phyloP scores from a whole-genome alignment of 2,329 filamentous ascomycete species.

The Aspergillus sp. region DNA sequence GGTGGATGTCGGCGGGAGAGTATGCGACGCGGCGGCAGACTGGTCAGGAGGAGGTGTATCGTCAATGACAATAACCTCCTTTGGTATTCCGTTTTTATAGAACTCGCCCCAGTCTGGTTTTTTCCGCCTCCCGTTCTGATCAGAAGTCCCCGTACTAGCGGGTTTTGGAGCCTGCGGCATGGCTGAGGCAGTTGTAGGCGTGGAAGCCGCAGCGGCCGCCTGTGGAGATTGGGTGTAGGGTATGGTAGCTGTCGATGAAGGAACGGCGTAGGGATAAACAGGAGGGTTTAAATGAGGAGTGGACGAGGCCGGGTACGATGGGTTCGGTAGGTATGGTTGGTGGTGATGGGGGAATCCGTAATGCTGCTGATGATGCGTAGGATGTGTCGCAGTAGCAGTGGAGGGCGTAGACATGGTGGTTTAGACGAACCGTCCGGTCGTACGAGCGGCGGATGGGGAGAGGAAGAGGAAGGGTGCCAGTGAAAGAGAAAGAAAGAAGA shows the following conservation, averaged over 20 bases:
- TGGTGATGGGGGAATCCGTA: constrained; percentile 63
- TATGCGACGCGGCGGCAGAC: constrained; percentile 23
- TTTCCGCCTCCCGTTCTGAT: constrained; percentile 51
- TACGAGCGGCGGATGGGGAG: constrained; percentile 24
- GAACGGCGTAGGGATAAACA: constrained; percentile 43
- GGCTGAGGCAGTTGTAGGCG: constrained; percentile 32
- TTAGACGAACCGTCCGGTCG: constrained; percentile 27
- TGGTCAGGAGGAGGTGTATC: constrained; percentile 60
- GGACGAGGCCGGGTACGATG: constrained; percentile 52
- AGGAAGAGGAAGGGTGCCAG: constrained; percentile 13
- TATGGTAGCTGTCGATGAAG: constrained; percentile 33
- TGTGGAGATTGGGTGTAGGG: constrained; percentile 38
- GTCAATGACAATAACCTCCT: constrained; percentile 79
- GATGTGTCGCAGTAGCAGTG: constrained; percentile 71
- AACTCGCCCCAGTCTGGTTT: constrained; percentile 76
- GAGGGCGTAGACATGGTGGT: constrained; percentile 76
- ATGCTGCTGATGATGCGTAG: constrained; percentile 60
- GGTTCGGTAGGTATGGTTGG: constrained; percentile 55
- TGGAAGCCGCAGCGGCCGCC: constrained; percentile 31
- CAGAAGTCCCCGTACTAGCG: constrained; percentile 39
- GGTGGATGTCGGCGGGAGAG: constrained; percentile 23
- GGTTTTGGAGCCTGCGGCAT: constrained; percentile 41
- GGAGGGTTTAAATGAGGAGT: constrained; percentile 44
- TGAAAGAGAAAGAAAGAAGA: constrained; percentile 7
- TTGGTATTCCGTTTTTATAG: constrained; percentile 78